Evolutionary conservation across 139 green algal species (phyloP), one percentile per base, ranked within the genome.

Genomic region (Coelastrella sp.): DNA sequence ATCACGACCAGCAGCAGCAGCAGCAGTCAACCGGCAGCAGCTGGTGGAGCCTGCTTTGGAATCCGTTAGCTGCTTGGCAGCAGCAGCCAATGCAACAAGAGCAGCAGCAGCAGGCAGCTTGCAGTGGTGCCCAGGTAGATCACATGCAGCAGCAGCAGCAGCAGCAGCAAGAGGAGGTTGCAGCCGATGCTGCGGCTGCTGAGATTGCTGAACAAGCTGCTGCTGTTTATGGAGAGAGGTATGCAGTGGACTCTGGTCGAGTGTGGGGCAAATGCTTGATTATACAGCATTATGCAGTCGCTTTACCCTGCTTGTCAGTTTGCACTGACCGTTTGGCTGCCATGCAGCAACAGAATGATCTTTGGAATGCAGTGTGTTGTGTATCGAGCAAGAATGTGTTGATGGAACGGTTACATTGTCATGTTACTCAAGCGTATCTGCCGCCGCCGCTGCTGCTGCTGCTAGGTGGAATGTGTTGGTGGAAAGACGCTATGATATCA

Each of bases 151-250:
- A 79, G 43, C 17, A 41, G 30, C 19, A 45, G 11, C 57, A 50
- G 35, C 73, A 67, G 30, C 50, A 51, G 48, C 48, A 64, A 30
- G 35, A 53, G 30, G 30, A 50, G 15, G 0, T 62, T 19, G 19
- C 34, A 23, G 73, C 30, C 8, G n/a, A 23, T 1, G 27, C 1
- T 8, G 71, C 41, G 25, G 71, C 43, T 53, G 41, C 25, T 79
- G 71, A 32, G 15, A 7, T 15, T 23, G 71, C n/a, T 5, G 38
- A 27, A n/a, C 73, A n/a, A 32, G 73, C 73, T 50, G 48, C 40
- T 38, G 77, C 77, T 60, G 77, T 72, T 11, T 84, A 74, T 60
- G 77, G 77, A 32, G 77, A 84, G 27, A 53, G 77, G 77, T 84
- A 6, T 74, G 64, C 7, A 23, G 27, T 74, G n/a, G 15, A 9